Conservation (phyloP, 2,329 filamentous ascomycete genomes). For the Sclerotinia spermophila region DNA sequence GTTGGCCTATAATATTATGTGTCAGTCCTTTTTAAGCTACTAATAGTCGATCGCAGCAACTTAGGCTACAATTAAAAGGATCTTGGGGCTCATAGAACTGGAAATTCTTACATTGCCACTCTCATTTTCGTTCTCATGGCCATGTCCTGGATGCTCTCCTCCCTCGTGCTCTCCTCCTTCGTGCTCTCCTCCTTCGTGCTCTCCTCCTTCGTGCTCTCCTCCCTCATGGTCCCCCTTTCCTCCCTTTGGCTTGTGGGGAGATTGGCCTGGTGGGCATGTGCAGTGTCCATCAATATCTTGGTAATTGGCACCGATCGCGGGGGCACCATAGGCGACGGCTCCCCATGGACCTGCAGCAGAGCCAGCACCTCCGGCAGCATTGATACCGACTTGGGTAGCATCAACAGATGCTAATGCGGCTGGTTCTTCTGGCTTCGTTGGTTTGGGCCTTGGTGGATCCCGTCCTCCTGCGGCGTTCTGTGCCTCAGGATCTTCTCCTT, state of each 20-base stretch:
- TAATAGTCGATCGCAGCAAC: too few relatives aligned
- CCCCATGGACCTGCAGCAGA: not conserved
- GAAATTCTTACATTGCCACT: not conserved
- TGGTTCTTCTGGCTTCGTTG: not conserved
- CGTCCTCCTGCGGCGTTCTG: not conserved
- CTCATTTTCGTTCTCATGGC: not conserved
- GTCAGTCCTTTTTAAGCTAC: not conserved
- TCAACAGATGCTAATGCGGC: not conserved
- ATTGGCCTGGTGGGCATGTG: not conserved
- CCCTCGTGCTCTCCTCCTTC: not conserved
- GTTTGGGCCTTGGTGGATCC: not conserved
- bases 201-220: not conserved
- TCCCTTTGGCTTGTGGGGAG: not conserved
- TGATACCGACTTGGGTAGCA: not conserved
- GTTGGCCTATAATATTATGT: not conserved
- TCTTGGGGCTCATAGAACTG: not conserved
- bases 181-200: not conserved
- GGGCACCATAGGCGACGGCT: not conserved
- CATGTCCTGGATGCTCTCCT: not conserved
- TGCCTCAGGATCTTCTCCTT: not conserved
- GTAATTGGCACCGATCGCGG: not conserved
- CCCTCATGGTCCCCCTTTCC: too few relatives aligned
- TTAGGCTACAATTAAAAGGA: not conserved
- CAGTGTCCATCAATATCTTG: constrained; percentile 6
- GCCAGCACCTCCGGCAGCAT: not conserved